Evolutionary conservation across 108 stramenopile genomes (phyloP), one percentile per base, ranked within the genome.

Genomic region (Mayamaea pseudoterrestris): DNA sequence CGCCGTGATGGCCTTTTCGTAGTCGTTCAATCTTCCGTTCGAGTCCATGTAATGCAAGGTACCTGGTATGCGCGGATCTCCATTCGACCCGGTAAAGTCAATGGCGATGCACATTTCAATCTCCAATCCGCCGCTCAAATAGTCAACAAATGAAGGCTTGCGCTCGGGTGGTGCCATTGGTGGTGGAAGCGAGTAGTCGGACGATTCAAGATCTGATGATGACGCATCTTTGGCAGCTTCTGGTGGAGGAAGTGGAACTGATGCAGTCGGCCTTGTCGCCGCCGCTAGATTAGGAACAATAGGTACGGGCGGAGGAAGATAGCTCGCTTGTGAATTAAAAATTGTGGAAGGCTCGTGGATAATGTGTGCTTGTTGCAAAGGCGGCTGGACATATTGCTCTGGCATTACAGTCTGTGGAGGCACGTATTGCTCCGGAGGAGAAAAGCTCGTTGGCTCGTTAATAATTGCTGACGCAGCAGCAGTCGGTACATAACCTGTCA

Each of bases 71-170:
- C 73, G 50, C 18, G 89, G 89, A 50, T 74, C 73, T 0, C 94
- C 94, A 58, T 95, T 95, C 50, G 69, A 73, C 30, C 85, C 90
- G 5, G 94, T 95, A 49, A 86, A 95, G 56, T 95, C 94, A 18
- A 95, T 67, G 1, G 90, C 94, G 0, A 95, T 79, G 35, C 55
- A 71, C 45, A 83, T 41, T 20, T 65, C 63, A 20, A 83, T 41
- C 65, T 83, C 77, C n/a, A 64, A 70, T 29, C 77, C 74, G 1
- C 82, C 82, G 0, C 44, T 55, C 25, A 83, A 43, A 35, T 83
- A 83, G 36, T 83, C 82, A 4, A 79, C 68, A 63, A 83, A 83
- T 1, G 47, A 54, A 13, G 82, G 53, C 24, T 34, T 45, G 74
- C 13, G 34, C 20, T 13, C 45, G 22, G 53, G 37, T 37, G 49